Base-by-base conservation (phyloP, 441 rosid genomes). In the Populus tomentosa region DNA sequence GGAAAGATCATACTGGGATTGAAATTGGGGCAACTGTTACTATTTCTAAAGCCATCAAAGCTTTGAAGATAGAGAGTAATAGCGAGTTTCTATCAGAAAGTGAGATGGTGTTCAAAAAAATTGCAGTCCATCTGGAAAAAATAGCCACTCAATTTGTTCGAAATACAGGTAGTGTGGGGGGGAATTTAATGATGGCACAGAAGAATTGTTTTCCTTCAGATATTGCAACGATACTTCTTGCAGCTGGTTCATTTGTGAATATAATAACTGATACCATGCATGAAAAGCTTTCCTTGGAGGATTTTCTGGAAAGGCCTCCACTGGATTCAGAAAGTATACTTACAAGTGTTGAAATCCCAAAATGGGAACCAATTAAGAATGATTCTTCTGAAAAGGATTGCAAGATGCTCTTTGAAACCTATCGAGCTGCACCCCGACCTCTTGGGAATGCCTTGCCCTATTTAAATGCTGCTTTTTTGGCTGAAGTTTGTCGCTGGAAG, bases 111-210 rank as follows among this genome's bases (percentile, higher is more conserved):
- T 86, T 84, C 18, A 79, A 69, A 78, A 93, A 84, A 67, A 82
- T 93, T 61, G 93, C 96, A 20, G 78, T 71, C 56, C 96, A 93
- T 77, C 85, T 95, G 94, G 99, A 92, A 78, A 92, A 89, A 81
- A 80, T 93, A 35, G 97, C 92, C 33, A 14, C 89, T 0, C 80
- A 82, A 79, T 92, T 87, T 70, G 68, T 93, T 7, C 80, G 98
- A 82, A 95, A 95, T 81, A 73, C 84, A 21, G 96, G 88, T 50
- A 91, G 88, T 82, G 42, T 93, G 14, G 98, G 97, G 4, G 98
- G 99, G 69, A 95, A 95, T 79, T 78, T 95, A 74, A 85, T 92
- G 78, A 89, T 93, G 97, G 96, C 97, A 26, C 94, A 92, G 80
- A 87, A 85, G 77, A 84, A 86, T 53, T 82, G 78, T 56, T 95